Evolutionary conservation across 1,284 basidiomycete species (phyloP).

Genomic region (Cutaneotrichosporon sp.): DNA sequence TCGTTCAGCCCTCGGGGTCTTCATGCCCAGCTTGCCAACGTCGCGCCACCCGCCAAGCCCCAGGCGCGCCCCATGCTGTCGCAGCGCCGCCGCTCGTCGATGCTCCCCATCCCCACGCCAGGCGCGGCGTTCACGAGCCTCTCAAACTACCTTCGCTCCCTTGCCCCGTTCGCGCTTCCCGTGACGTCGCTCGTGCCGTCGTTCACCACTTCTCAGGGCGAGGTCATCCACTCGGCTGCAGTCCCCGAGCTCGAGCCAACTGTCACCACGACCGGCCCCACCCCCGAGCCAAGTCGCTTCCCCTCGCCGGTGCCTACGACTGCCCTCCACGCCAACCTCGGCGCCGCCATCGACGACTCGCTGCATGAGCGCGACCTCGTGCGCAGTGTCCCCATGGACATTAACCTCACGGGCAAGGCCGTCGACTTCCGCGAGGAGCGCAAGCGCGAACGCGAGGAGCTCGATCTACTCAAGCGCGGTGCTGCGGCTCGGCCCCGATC

Average conservation of each 20-base stretch:
- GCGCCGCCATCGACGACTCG: constrained; percentile 11
- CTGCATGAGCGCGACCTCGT: constrained; percentile 33
- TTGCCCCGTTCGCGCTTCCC: constrained; percentile 37
- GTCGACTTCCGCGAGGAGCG: constrained; percentile 26
- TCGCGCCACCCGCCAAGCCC: neutral
- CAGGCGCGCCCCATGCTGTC: neutral
- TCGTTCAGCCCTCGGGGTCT: constrained; percentile 3
- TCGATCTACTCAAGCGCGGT: constrained; percentile 23
- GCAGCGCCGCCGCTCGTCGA: constrained; percentile 18
- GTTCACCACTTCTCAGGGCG: constrained; percentile 2
- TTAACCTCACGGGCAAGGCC: constrained; percentile 34
- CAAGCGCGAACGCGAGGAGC: constrained; percentile 28
- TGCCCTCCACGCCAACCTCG: constrained; percentile 6
- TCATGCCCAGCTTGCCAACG: neutral
- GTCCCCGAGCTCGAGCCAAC: neutral
- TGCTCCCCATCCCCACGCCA: constrained; percentile 36
- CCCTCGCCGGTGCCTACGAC: constrained; percentile 29
- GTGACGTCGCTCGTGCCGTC: constrained; percentile 5
- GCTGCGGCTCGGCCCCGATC: constrained; percentile 2
- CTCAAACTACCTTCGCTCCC: constrained; percentile 41
- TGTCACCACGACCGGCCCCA: neutral
- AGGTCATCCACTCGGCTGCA: neutral
- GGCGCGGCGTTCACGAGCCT: constrained; percentile 44
- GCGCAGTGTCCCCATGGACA: constrained; percentile 48
- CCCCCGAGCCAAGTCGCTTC: constrained; percentile 10